Evolutionary conservation across 768 basidiomycete species (phyloP), one percentile per base, ranked within the genome.

Genomic region (Boletus sp.): DNA sequence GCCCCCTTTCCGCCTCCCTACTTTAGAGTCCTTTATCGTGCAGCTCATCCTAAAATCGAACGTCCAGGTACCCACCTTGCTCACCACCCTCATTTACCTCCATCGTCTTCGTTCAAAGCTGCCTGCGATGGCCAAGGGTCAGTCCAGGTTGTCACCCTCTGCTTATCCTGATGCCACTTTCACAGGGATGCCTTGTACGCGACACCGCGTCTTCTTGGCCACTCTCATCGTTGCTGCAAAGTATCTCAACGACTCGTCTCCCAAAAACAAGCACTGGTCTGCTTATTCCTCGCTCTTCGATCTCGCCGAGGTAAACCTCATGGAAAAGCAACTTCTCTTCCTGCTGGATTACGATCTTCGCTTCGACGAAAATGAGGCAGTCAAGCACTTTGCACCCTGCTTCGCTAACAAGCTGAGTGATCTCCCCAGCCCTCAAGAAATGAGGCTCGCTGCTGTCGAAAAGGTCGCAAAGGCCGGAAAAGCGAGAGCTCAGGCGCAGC

Each of bases 251-350:
- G 93, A 95, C 72, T 88, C 89, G n/a, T 88, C 88, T 42, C 92
- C 92, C 4, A 96, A 94, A 80, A 99, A 98, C 76, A 80, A 81
- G 69, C 90, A 97, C 76, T 99, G 96, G 96, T 82, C 87, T 52
- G 74, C 74, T 45, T 91, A 93, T 69, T 87, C 85, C 17, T 75
- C 77, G 40, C 74, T 90, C 59, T 95, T 92, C 75, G 84, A 89
- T 67, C 74, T 84, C 47, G 71, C 76, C 11, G 90, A 92, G 75
- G 85, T 98, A 71, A 97, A 95, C 72, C 79, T 95, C 57, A 98
- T 98, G 96, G 96, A 99, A 76, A 90, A 86, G 74, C 93, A 99
- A 74, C 83, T 99, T 29, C 84, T 99, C 50, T 88, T 82, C 70
- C 78, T 98, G 54, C 84, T 99, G 63, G 90, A 96, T 74, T 95